Conservation (phyloP, 768 basidiomycete genomes). For the Amanita pseudoporphyria region DNA sequence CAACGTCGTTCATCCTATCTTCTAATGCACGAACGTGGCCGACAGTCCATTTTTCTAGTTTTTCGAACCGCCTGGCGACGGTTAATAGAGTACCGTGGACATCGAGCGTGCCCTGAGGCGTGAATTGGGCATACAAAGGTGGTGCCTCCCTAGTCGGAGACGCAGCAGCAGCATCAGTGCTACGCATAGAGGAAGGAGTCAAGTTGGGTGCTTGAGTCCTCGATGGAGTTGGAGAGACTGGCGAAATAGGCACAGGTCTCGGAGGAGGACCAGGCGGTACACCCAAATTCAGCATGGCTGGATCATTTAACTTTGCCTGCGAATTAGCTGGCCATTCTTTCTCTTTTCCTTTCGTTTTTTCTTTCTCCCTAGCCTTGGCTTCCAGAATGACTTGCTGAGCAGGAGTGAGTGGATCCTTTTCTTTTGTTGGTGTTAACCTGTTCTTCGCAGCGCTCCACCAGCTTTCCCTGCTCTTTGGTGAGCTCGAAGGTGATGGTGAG, state of each 20-base stretch:
- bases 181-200: constrained; percentile 56
- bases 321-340: constrained; percentile 51
- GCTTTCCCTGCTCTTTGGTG: constrained; percentile 45
- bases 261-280: constrained; percentile 35
- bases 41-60: constrained; percentile 85
- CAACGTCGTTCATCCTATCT: constrained; percentile 85
- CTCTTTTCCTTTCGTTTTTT: constrained; percentile 33
- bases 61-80: constrained; percentile 77
- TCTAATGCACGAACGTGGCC: constrained; percentile 85
- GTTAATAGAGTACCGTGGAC: constrained; percentile 63
- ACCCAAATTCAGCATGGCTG: constrained; percentile 45
- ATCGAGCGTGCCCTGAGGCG: constrained; percentile 61
- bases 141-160: constrained; percentile 51
- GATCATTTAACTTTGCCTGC: constrained; percentile 45
- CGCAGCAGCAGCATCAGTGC: constrained; percentile 26
- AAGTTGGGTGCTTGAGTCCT: constrained; percentile 43
- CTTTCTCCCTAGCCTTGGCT: constrained; percentile 57
- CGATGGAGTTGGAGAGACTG: constrained; percentile 49
- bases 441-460: constrained; percentile 81
- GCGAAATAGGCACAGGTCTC: constrained; percentile 45
- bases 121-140: constrained; percentile 73
- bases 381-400: constrained; percentile 79
- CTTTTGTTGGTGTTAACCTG: constrained; percentile 70
- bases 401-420: constrained; percentile 61
- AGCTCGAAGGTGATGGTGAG: constrained; percentile 53